phyloP scores from a whole-genome alignment of 1,284 basidiomycete species.

The Malassezia japonica region DNA sequence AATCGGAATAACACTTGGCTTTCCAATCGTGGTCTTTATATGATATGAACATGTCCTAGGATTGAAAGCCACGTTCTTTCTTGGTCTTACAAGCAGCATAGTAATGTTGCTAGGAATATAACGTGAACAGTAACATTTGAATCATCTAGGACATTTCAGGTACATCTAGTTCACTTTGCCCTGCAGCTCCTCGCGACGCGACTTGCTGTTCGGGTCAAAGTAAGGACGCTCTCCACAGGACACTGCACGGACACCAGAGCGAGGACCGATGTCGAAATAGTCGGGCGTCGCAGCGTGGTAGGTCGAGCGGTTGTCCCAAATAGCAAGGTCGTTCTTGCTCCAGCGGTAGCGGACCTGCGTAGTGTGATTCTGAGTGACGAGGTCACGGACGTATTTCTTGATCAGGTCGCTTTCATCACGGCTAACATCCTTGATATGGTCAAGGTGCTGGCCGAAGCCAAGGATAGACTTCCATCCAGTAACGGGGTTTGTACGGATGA shows the following conservation, averaged over 20 bases:
- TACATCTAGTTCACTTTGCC: conserved; percentile 14
- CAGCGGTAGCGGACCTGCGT: conserved; percentile 57
- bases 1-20: too few relatives aligned
- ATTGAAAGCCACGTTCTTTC: too few relatives aligned
- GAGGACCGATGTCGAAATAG: conserved; percentile 18
- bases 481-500: conserved; percentile 52
- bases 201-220: conserved; percentile 20
- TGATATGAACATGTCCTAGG: too few relatives aligned
- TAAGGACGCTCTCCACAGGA: conserved; percentile 22
- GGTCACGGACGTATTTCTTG: conserved; percentile 52
- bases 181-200: conserved; percentile 19
- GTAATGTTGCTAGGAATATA: too few relatives aligned
- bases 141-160: too few relatives aligned
- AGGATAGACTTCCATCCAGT: conserved; percentile 62
- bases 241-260: conserved; percentile 23
- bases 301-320: conserved; percentile 21
- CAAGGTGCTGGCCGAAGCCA: conserved; percentile 55
- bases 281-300: conserved; percentile 26
- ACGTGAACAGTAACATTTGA: too few relatives aligned
- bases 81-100: too few relatives aligned
- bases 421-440: conserved; percentile 57
- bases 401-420: conserved; percentile 56
- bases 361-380: conserved; percentile 55
- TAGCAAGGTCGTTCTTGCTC: conserved; percentile 44
- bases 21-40: too few relatives aligned